Conservation (phyloP, 257 asterid species). For the Cruciata laevipes region DNA sequence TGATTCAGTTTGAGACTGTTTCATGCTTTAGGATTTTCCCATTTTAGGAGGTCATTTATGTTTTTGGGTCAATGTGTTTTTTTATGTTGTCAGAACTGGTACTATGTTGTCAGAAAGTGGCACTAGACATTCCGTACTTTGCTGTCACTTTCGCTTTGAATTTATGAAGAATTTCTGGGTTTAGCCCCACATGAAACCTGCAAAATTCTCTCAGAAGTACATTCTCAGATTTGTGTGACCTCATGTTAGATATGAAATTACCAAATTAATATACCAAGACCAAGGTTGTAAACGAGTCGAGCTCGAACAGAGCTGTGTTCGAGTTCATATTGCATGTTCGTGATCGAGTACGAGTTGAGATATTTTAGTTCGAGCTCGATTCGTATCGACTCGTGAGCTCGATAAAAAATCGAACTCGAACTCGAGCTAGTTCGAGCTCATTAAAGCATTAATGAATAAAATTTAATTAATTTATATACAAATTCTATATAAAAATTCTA, state of each 20-base stretch:
- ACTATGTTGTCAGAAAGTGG: no score
- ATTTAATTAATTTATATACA: no score
- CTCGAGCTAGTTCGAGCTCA: no score
- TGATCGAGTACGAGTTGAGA: no score
- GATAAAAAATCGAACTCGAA: no score
- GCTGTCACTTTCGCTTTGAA: neutral
- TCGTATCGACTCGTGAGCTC: no score
- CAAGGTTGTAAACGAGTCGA: no score
- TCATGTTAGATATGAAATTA: neutral
- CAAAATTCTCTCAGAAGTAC: neutral
- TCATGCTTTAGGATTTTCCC: conserved; percentile 19
- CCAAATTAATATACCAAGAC: neutral
- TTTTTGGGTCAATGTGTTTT: neutral
- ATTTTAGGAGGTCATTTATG: conserved; percentile 9
- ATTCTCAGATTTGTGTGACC: neutral
- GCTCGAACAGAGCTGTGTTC: no score
- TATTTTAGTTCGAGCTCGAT: no score
- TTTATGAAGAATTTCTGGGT: neutral
- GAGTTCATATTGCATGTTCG: no score
- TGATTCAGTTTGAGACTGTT: neutral
- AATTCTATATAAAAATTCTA: no score
- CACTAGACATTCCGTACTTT: neutral
- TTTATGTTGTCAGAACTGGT: neutral
- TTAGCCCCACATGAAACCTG: neutral
- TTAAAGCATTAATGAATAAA: no score